These are phyloP conservation scores for Trichoderma reesei DNA, from an alignment of 495 filamentous ascomycete genomes.

Conservation along the genomic window DNA sequence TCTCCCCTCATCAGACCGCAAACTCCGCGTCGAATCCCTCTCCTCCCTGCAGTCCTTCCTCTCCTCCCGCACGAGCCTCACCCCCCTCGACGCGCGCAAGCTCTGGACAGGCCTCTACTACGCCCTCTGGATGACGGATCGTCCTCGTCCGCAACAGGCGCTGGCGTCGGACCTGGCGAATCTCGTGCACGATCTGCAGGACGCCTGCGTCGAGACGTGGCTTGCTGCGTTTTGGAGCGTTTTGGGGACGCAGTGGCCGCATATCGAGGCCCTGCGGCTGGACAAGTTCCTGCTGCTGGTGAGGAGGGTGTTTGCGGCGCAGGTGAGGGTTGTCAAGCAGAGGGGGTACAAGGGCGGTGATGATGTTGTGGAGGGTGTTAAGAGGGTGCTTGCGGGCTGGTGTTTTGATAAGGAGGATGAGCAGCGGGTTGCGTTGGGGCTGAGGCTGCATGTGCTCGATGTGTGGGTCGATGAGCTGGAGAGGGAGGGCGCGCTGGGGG, in stretches of 20 bases:
- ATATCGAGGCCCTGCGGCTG: conserved; percentile 77
- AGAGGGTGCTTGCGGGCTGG: conserved; percentile 34
- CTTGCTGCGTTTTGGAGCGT: conserved; percentile 81
- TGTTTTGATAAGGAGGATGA: conserved; percentile 34
- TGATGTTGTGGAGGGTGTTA: conserved; percentile 25
- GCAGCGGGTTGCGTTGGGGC: conserved; percentile 56
- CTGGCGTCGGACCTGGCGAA: conserved; percentile 68
- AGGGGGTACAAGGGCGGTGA: conserved; percentile 26
- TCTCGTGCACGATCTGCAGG: conserved; percentile 56
- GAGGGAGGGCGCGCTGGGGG: conserved; percentile 49
- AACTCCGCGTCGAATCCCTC: conserved; percentile 72
- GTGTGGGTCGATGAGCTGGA: conserved; percentile 84
- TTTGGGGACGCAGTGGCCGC: conserved; percentile 68
- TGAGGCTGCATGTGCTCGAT: conserved; percentile 83
- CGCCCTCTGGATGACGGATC: conserved; percentile 93
- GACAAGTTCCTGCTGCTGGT: conserved; percentile 89
- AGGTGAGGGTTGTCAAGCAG: conserved; percentile 48
- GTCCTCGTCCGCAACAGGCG: conserved; percentile 74
- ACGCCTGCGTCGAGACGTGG: conserved; percentile 49
- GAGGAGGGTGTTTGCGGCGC: conserved; percentile 60
- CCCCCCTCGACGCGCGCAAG: conserved; percentile 69
- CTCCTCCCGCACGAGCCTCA: conserved; percentile 43
- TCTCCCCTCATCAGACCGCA: conserved; percentile 50
- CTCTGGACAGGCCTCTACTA: conserved; percentile 97
- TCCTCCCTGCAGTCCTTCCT: conserved; percentile 72